phyloP scores from a whole-genome alignment of 306 rosid genomes.

The Rosa chinensis region DNA sequence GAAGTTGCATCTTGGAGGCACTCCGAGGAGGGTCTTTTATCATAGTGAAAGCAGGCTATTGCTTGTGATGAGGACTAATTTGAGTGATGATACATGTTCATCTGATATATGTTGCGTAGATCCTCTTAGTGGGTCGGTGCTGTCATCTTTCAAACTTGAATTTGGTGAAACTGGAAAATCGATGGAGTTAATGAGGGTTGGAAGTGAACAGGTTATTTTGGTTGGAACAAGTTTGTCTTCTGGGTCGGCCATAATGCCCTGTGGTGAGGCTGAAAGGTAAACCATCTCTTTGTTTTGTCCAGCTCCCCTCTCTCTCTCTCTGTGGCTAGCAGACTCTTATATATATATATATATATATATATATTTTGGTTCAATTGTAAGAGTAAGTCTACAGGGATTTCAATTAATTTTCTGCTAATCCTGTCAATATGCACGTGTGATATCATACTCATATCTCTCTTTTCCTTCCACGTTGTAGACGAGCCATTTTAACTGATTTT shows the following conservation, averaged over 20 bases:
- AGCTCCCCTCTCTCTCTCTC: constrained; percentile 7
- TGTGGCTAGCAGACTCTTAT: background rate
- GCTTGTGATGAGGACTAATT: constrained; percentile 91
- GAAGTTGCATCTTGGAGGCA: constrained; percentile 88
- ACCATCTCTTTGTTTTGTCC: constrained; percentile 20
- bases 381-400: background rate
- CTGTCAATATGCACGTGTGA: background rate
- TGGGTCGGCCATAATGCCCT: constrained; percentile 76
- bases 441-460: background rate
- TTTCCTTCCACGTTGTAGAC: background rate
- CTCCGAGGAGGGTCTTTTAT: constrained; percentile 91
- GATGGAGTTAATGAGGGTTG: constrained; percentile 76
- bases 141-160: constrained; percentile 76
- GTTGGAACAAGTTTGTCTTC: constrained; percentile 83
- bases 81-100: constrained; percentile 54
- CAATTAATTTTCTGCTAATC: too few relatives aligned
- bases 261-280: constrained; percentile 90
- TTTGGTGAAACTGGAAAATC: constrained; percentile 86
- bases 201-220: constrained; percentile 81
- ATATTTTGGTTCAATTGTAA: background rate
- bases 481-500: background rate
- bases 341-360: too few relatives aligned
- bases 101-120: constrained; percentile 89
- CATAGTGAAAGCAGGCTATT: constrained; percentile 77
- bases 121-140: constrained; percentile 74